phyloP scores from a whole-genome alignment of 192 early-diverging fungal genomes.

The Mortierella antarctica region DNA sequence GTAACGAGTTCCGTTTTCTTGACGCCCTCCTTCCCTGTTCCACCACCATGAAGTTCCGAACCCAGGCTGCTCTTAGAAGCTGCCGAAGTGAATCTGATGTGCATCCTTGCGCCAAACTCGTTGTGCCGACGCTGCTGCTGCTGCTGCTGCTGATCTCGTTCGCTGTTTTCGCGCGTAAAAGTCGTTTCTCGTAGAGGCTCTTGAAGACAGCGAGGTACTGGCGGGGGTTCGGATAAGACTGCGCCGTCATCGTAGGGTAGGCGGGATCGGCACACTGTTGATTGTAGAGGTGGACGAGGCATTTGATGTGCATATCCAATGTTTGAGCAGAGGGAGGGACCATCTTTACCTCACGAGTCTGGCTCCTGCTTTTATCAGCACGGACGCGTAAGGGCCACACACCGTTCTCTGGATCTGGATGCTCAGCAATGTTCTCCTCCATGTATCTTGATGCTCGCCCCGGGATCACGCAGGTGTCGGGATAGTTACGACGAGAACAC shows the following conservation, averaged over 20 bases:
- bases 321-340: conserved; percentile 3
- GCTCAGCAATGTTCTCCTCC: conserved; percentile 21
- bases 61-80: conserved; percentile 4
- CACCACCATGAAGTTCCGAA: not conserved
- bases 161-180: not conserved
- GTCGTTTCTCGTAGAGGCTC: not conserved
- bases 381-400: conserved; percentile 1
- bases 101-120: not conserved
- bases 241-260: conserved; percentile 1
- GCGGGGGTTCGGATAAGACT: conserved; percentile 9
- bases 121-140: too few relatives aligned
- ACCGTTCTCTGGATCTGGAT: conserved; percentile 6
- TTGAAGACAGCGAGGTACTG: conserved; percentile 7
- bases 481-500: conserved; percentile 1
- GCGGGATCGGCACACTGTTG: conserved; percentile 7
- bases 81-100: conserved; percentile 1
- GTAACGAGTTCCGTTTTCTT: conserved; percentile 3
- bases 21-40: not conserved
- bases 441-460: conserved; percentile 8
- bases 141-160: not conserved
- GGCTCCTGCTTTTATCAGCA: not conserved
- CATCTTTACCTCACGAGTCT: not conserved
- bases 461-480: not conserved
- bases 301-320: conserved; percentile 13
- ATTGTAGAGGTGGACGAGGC: conserved; percentile 1